These are phyloP conservation scores for Mycena kentingensis DNA, from an alignment of 768 basidiomycete genomes.

Conservation along the genomic window DNA sequence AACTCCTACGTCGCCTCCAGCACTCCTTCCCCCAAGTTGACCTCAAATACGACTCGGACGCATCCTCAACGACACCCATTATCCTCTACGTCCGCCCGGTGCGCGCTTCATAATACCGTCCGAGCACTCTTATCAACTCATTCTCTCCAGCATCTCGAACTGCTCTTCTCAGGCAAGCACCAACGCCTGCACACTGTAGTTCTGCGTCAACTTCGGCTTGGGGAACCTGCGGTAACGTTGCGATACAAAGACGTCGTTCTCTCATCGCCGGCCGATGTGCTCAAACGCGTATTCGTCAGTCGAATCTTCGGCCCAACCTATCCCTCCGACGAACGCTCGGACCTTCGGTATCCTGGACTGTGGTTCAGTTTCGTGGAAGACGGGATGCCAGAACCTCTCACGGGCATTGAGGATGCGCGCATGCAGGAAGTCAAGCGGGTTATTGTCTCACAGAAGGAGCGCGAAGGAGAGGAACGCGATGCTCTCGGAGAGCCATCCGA, in stretches of 20 bases:
- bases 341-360: slow-evolving; percentile 78
- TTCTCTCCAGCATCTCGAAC: slow-evolving; percentile 69
- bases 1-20: slow-evolving; percentile 63
- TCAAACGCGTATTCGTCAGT: slow-evolving; percentile 67
- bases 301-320: slow-evolving; percentile 84
- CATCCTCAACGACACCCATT: slow-evolving; percentile 69
- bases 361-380: slow-evolving; percentile 88
- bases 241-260: slow-evolving; percentile 67
- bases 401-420: slow-evolving; percentile 58
- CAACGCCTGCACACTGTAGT: slow-evolving; percentile 82
- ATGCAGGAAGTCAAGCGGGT: slow-evolving; percentile 78
- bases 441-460: slow-evolving; percentile 68
- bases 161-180: slow-evolving; percentile 79
- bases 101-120: background rate
- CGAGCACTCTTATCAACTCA: background rate
- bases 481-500: slow-evolving; percentile 73
- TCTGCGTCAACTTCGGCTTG: slow-evolving; percentile 65
- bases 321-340: slow-evolving; percentile 53
- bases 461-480: slow-evolving; percentile 57
- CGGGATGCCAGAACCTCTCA: slow-evolving; percentile 53
- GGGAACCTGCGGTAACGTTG: slow-evolving; percentile 65
- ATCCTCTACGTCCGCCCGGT: slow-evolving; percentile 73
- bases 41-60: slow-evolving; percentile 78
- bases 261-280: slow-evolving; percentile 59
- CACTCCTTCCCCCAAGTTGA: slow-evolving; percentile 80